A percentile compares a stretch with the other conserved stretches of the same genome.
Evolutionary conservation across 306 rosid genomes (phyloP).

Genomic region (Cucurbita moschata): DNA sequence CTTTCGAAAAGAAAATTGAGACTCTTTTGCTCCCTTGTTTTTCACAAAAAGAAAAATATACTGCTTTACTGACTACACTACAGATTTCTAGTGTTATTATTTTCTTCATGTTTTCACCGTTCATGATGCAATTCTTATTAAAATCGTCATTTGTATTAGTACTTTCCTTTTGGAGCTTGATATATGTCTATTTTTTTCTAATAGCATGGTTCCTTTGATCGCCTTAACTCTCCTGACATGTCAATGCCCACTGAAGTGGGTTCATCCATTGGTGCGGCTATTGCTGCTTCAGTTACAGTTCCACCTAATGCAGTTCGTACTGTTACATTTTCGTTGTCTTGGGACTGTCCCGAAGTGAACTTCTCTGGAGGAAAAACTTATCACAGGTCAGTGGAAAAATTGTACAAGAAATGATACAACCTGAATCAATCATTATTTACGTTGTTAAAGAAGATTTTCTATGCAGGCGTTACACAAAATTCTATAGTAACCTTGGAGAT

Average conservation of each 20-base stretch:
- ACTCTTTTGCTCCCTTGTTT: too few species aligned
- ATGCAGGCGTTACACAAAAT: conserved; percentile 86
- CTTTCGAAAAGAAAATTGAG: too few species aligned
- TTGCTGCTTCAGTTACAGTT: conserved; percentile 71
- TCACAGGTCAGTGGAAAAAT: conserved; percentile 47
- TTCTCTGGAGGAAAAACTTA: conserved; percentile 48
- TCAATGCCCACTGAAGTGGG: conserved; percentile 56
- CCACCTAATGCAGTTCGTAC: conserved; percentile 46
- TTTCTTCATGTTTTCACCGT: not conserved
- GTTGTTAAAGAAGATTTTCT: conserved; percentile 13
- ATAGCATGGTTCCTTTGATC: conserved; percentile 81
- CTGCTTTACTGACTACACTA: too few species aligned
- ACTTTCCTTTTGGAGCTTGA: conserved; percentile 5
- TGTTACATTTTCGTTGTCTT: conserved; percentile 82
- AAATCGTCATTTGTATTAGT: not conserved
- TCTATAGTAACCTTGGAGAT: conserved; percentile 60
- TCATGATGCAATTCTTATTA: not conserved
- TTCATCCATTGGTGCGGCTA: conserved; percentile 90
- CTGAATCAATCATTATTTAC: not conserved
- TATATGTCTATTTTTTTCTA: conserved; percentile 7
- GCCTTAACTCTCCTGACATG: conserved; percentile 27
- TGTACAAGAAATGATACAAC: conserved; percentile 9
- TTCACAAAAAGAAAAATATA: too few species aligned
- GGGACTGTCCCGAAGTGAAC: conserved; percentile 86
- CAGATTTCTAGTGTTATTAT: too few species aligned